Evolutionary conservation across 257 asterid genomes (phyloP).

Genomic region (Solanum phureja): DNA sequence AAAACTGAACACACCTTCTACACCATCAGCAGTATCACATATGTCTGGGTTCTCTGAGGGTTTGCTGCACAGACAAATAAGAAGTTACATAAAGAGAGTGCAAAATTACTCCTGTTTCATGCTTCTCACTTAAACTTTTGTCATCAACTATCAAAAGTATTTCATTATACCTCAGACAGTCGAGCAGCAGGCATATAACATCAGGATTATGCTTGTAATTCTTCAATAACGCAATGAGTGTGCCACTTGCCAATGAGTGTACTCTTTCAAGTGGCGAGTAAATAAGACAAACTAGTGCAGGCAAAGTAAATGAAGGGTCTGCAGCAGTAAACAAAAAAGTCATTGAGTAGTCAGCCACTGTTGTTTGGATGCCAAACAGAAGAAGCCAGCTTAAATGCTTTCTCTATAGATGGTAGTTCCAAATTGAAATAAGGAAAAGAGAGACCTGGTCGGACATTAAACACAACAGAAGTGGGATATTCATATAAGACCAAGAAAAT

Average conservation of each 20-base stretch:
- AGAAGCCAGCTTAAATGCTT: neutral
- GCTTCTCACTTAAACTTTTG: neutral
- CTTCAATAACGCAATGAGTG: constrained; percentile 52
- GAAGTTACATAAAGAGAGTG: neutral
- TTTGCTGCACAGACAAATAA: constrained; percentile 37
- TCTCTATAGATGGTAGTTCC: neutral
- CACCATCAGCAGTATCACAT: constrained; percentile 18
- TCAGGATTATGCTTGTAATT: constrained; percentile 56
- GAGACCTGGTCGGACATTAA: neutral
- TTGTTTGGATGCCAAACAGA: neutral
- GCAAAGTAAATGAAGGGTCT: constrained; percentile 62
- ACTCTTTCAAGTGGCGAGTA: constrained; percentile 35
- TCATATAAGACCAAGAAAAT: neutral
- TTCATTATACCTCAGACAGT: constrained; percentile 56
- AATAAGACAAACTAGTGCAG: constrained; percentile 48
- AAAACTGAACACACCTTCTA: constrained; percentile 31
- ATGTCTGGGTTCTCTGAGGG: constrained; percentile 29
- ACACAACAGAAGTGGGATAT: neutral
- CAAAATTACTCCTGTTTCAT: neutral
- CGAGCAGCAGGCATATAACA: constrained; percentile 65
- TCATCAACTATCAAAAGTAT: neutral
- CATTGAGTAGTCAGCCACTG: neutral
- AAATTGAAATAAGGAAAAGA: neutral
- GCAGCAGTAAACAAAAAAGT: constrained; percentile 23
- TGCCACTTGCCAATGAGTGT: constrained; percentile 29